These are phyloP conservation scores for Pythium rishiriense DNA, from an alignment of 352 stramenopile species.

Conservation along the genomic window DNA sequence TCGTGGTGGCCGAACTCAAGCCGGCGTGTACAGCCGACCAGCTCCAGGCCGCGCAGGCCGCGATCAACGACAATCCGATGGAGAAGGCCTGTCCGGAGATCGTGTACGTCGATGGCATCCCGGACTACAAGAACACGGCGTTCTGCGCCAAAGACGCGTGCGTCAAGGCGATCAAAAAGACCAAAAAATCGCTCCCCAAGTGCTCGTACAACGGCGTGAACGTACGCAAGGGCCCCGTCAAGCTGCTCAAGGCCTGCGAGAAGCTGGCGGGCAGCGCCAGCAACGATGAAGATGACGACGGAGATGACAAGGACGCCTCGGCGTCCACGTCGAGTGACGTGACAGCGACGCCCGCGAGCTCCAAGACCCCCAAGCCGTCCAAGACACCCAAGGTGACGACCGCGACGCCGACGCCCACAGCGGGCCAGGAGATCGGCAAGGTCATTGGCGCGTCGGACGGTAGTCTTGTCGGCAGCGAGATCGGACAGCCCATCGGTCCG, in stretches of 20 bases:
- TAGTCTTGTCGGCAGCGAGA: neutral
- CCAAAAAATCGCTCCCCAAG: conserved; percentile 17
- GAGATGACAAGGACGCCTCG: neutral
- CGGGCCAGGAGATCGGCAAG: conserved; percentile 4
- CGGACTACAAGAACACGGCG: conserved; percentile 10
- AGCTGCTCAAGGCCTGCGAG: conserved; percentile 13
- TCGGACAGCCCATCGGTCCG: neutral
- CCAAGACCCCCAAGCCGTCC: conserved; percentile 18
- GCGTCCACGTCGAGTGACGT: neutral
- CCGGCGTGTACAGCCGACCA: conserved; percentile 5
- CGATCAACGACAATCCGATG: conserved; percentile 9
- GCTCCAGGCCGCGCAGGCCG: conserved; percentile 3
- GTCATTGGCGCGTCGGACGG: neutral
- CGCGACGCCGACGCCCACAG: neutral
- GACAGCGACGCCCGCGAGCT: neutral
- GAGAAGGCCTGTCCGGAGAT: conserved; percentile 5
- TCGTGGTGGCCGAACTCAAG: neutral
- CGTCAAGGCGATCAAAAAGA: conserved; percentile 10
- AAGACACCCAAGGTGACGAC: conserved; percentile 14
- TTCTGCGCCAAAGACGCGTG: conserved; percentile 9
- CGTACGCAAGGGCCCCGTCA: conserved; percentile 10
- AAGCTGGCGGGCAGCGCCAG: neutral
- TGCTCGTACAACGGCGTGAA: conserved; percentile 16
- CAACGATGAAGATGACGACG: neutral
- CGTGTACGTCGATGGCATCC: conserved; percentile 5